Percentiles rank a stretch among this genome's conserved stretches.
phyloP scores from a whole-genome alignment of 1,284 basidiomycete genomes.

The Ganoderma sinense region DNA sequence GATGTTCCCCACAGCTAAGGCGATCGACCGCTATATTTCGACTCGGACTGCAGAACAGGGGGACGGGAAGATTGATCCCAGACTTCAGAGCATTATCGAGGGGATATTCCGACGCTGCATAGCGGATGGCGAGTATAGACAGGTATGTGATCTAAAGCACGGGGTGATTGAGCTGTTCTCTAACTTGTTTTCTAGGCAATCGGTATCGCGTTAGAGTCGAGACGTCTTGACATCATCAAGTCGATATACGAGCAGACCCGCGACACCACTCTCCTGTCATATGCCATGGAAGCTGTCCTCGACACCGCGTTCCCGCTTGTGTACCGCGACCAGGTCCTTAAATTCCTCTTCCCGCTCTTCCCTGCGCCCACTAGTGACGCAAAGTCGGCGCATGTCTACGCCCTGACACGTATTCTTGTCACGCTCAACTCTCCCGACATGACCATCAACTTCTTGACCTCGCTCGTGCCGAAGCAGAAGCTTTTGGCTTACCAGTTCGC shows the following conservation, averaged over 20 bases:
- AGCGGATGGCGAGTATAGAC: conserved; percentile 87
- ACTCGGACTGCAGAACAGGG: conserved; percentile 58
- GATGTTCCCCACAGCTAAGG: conserved; percentile 73
- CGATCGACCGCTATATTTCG: conserved; percentile 90
- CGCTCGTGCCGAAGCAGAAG: conserved; percentile 74
- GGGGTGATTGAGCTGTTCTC: conserved; percentile 10
- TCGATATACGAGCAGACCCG: conserved; percentile 76
- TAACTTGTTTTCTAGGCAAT: conserved; percentile 69
- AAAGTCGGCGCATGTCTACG: conserved; percentile 76
- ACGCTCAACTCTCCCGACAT: conserved; percentile 83
- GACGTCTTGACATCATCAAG: conserved; percentile 85
- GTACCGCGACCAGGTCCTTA: conserved; percentile 85
- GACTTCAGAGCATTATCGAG: conserved; percentile 86
- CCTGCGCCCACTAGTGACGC: conserved; percentile 72
- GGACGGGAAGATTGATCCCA: conserved; percentile 74
- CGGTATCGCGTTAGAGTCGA: conserved; percentile 92
- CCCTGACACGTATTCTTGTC: conserved; percentile 88
- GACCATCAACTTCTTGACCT: conserved; percentile 74
- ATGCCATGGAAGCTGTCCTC: conserved; percentile 90
- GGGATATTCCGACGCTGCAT: conserved; percentile 87
- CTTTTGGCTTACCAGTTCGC: conserved; percentile 92
- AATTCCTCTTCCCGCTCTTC: conserved; percentile 87
- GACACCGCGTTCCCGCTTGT: conserved; percentile 84
- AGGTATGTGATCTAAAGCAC: conserved; percentile 59
- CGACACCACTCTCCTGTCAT: conserved; percentile 84